Base-by-base conservation (phyloP, 2,329 filamentous ascomycete species). In the Pleoardoris graminearum region DNA sequence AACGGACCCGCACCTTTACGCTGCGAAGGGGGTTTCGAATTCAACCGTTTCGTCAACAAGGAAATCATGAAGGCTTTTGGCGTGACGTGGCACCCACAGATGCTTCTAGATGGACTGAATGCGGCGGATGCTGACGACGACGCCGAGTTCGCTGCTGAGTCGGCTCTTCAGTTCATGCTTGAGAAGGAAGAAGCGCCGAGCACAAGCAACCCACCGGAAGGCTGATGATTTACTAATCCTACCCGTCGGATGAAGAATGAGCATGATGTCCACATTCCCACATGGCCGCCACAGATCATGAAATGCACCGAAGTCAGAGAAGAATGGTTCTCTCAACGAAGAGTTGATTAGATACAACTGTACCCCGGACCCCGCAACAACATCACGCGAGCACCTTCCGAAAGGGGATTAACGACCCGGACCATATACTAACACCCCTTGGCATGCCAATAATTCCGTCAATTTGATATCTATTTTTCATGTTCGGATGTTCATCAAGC, bases 11-110 rank as follows among this genome's bases (percentile, higher is more conserved):
- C 0, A 61, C 78, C 0, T 60, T 79, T 16, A 78, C 75, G 0
- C 72, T 71, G 22, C 75, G n/a, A 78, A 41, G 76, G 76, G 0
- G 75, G 78, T 54, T 76, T 75, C 19, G 76, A 78, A 50, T 79
- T 78, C 58, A 72, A 78, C 53, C 50, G 62, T 0, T 76, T 75
- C 48, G 62, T 77, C 8, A 77, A 75, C 45, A 58, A 64, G 0
- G 72, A 77, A 61, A 72, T 65, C 1, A 50, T 76, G 19, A 70
- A 70, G 46, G 62, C 69, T 1, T 75, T 75, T 50, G 71, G 72
- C 25, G 55, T 50, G 8, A 57, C 42, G 3, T 70, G 68, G 66
- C 53, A 53, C 5, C 33, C 55, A 4, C 53, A 61, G 21, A 57
- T 55, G 48, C 30, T 70, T 23, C 38, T 55, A 27, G 37, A 64